These are phyloP conservation scores for Jamesozyma rosinii DNA, from an alignment of 805 yeast genomes.

Conservation along the genomic window DNA sequence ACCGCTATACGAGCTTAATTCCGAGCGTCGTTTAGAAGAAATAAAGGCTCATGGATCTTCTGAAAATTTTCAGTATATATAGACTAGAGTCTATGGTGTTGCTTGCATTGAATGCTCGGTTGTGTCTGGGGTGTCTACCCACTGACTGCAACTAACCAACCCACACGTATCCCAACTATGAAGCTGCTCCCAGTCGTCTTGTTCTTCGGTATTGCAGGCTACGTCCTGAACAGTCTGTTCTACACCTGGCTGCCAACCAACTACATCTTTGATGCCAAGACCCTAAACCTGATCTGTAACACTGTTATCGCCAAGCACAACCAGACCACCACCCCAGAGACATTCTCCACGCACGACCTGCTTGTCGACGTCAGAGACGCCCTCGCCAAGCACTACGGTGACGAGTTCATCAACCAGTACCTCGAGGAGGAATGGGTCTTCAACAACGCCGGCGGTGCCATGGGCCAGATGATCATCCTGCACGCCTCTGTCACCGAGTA, in stretches of 20 bases:
- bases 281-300: constrained; percentile 49
- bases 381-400: constrained; percentile 60
- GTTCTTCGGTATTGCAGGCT: constrained; percentile 16
- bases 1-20: no score
- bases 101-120: no score
- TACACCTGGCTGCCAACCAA: constrained; percentile 59
- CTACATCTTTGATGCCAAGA: constrained; percentile 62
- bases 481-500: constrained; percentile 94
- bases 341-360: constrained; percentile 48
- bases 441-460: constrained; percentile 98
- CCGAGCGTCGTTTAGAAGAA: no score
- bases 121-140: no score
- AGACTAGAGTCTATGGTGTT: no score
- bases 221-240: constrained; percentile 30
- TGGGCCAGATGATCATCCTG: constrained; percentile 90
- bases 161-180: constrained; percentile 10
- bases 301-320: constrained; percentile 42
- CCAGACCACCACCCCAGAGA: constrained; percentile 27
- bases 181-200: constrained; percentile 14
- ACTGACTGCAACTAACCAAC: no score
- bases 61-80: no score
- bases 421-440: constrained; percentile 83
- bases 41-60: no score
- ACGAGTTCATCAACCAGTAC: constrained; percentile 57
- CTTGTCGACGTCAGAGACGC: constrained; percentile 52